phyloP scores from a whole-genome alignment of 805 yeast species.

The Tetrapisispora namnaoensis region DNA sequence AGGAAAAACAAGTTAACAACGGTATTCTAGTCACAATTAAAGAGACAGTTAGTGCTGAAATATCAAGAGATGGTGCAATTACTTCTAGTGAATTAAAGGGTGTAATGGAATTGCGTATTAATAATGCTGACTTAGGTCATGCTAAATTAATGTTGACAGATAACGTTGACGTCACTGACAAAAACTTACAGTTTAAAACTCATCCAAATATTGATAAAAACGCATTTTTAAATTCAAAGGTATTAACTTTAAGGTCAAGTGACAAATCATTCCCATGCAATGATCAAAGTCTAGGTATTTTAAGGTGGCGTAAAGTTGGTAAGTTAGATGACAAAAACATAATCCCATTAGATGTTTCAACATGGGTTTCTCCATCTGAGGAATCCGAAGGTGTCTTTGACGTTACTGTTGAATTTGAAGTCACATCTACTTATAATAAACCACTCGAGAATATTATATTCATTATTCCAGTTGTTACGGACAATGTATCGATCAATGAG shows the following conservation, averaged over 20 bases:
- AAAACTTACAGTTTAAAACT: slow-evolving; percentile 64
- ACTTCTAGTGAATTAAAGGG: slow-evolving; percentile 74
- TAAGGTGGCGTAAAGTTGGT: slow-evolving; percentile 81
- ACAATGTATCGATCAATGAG: slow-evolving; percentile 42
- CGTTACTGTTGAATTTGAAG: slow-evolving; percentile 84
- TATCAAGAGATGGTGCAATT: slow-evolving; percentile 76
- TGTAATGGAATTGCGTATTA: slow-evolving; percentile 79
- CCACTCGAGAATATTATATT: slow-evolving; percentile 41
- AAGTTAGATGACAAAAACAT: slow-evolving; percentile 43
- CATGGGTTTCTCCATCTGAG: slow-evolving; percentile 69
- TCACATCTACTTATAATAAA: slow-evolving; percentile 39
- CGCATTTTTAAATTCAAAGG: slow-evolving; percentile 45
- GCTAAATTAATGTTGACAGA: slow-evolving; percentile 52
- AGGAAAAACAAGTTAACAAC: slow-evolving; percentile 39
- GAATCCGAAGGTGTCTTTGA: slow-evolving; percentile 47
- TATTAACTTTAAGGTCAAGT: slow-evolving; percentile 68
- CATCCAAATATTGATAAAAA: slow-evolving; percentile 91
- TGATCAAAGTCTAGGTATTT: slow-evolving; percentile 81
- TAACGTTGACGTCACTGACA: slow-evolving; percentile 37
- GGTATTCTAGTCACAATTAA: slow-evolving; percentile 72
- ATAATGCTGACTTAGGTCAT: slow-evolving; percentile 59
- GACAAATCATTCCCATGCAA: slow-evolving; percentile 81
- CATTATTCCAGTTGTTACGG: slow-evolving; percentile 57
- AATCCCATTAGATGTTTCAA: slow-evolving; percentile 64
- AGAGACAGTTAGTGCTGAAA: slow-evolving; percentile 69